These are phyloP conservation scores for Hygrophorus pudorinus DNA, from an alignment of 768 basidiomycete genomes.

Conservation along the genomic window DNA sequence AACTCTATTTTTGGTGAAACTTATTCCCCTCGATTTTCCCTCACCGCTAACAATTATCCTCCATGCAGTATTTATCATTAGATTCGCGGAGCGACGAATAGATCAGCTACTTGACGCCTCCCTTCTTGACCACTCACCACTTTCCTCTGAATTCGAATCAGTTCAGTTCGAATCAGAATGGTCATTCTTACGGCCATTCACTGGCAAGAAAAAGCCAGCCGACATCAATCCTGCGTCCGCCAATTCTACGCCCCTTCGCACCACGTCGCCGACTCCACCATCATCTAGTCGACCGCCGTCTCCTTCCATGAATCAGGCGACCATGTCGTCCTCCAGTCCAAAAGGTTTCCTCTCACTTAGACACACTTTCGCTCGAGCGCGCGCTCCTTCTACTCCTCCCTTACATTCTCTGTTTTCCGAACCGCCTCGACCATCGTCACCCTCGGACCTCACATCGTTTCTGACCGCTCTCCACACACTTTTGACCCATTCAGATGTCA, in stretches of 20 bases:
- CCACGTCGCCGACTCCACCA: constrained; percentile 42
- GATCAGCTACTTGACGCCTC: constrained; percentile 78
- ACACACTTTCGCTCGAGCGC: constrained; percentile 49
- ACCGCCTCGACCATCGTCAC: constrained; percentile 29
- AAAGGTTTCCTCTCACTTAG: constrained; percentile 57
- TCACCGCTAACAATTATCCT: constrained; percentile 5
- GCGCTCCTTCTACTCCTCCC: constrained; percentile 35
- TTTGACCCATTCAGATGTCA: constrained; percentile 78
- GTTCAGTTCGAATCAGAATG: constrained; percentile 96
- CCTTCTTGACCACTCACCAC: constrained; percentile 72
- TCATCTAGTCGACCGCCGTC: constrained; percentile 45
- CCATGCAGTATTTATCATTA: constrained; percentile 80
- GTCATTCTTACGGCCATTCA: constrained; percentile 76
- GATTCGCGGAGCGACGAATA: constrained; percentile 81
- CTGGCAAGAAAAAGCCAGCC: constrained; percentile 44
- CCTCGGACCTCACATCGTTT: constrained; percentile 60
- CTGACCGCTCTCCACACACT: constrained; percentile 80
- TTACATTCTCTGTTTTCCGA: constrained; percentile 42
- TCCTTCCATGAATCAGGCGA: constrained; percentile 23
- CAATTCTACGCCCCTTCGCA: constrained; percentile 23
- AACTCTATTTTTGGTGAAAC: constrained; percentile 85
- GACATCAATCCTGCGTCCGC: constrained; percentile 17
- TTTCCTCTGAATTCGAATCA: constrained; percentile 68
- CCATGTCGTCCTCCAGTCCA: constrained; percentile 35
- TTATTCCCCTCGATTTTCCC: constrained; percentile 2